A percentile compares a stretch with the other conserved stretches of the same genome.
These are phyloP conservation scores for Apiospora sp. DNA, from an alignment of 2,329 filamentous ascomycete genomes.

Conservation along the genomic window DNA sequence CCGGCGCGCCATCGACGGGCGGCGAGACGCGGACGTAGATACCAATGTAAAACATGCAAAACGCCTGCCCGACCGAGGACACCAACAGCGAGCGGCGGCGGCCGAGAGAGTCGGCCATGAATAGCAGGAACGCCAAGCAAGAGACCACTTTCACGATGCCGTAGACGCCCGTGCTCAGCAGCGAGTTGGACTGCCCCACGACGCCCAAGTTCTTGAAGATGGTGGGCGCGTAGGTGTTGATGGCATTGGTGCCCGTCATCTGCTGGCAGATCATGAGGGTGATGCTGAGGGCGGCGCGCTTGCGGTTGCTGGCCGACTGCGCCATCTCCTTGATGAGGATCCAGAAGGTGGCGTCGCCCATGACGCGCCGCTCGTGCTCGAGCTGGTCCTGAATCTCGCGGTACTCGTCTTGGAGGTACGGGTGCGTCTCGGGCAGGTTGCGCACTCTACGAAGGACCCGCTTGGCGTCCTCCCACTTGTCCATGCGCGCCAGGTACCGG, in stretches of 20 bases:
- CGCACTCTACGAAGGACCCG: conserved; percentile 62
- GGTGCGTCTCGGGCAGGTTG: conserved; percentile 58
- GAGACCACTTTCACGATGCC: conserved; percentile 69
- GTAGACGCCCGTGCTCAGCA: conserved; percentile 70
- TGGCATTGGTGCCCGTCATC: conserved; percentile 66
- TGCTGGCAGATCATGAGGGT: conserved; percentile 72
- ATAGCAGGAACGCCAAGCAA: conserved; percentile 64
- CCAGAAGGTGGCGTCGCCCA: conserved; percentile 60
- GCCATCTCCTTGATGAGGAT: conserved; percentile 72
- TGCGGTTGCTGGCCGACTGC: conserved; percentile 66
- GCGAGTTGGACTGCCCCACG: conserved; percentile 56
- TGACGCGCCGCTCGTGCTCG: conserved; percentile 67
- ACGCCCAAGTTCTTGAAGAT: conserved; percentile 46
- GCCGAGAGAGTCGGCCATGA: conserved; percentile 67
- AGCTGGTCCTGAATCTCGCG: conserved; percentile 68
- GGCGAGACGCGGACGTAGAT: conserved; percentile 68
- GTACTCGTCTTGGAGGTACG: conserved; percentile 66
- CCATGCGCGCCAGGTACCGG: conserved; percentile 69
- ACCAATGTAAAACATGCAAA: conserved; percentile 72
- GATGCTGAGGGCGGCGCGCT: conserved; percentile 70
- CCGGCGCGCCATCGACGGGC: conserved; percentile 55
- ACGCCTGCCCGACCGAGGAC: conserved; percentile 66
- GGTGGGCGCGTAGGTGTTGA: conserved; percentile 45
- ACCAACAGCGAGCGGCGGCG: conserved; percentile 62
- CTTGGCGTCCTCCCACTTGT: conserved; percentile 70